Percentiles rank a stretch among this genome's conserved stretches.
Evolutionary conservation across 768 basidiomycete species (phyloP).

Genomic region (Floccularia luteovirens): DNA sequence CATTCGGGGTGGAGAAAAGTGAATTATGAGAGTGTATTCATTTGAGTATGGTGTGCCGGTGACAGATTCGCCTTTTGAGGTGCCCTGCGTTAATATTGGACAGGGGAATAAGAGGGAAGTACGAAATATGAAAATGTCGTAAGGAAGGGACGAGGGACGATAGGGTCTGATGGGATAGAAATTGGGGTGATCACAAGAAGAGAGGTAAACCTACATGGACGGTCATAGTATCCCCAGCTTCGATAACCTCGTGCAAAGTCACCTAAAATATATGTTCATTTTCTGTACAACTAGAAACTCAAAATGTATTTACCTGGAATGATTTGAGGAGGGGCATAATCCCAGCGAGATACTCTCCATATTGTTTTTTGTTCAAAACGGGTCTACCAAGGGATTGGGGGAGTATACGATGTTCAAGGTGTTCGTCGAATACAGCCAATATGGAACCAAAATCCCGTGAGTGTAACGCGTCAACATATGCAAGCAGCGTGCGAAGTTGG

Average conservation of each 20-base stretch:
- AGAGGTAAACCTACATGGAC: no score
- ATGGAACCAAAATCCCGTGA: constrained; percentile 19
- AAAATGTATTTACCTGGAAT: constrained; percentile 21
- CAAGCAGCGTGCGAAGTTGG: constrained; percentile 24
- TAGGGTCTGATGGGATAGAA: no score
- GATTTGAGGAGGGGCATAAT: constrained; percentile 17
- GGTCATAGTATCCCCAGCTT: constrained; percentile 20
- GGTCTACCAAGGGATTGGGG: constrained; percentile 24
- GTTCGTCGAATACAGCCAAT: constrained; percentile 21
- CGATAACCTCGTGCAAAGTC: constrained; percentile 22
- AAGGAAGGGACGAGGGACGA: no score
- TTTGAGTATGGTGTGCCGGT: constrained; percentile 15
- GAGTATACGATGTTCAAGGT: constrained; percentile 26
- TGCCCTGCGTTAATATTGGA: no score
- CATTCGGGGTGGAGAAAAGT: constrained; percentile 7
- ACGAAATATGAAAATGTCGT: no score
- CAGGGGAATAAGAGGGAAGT: no score
- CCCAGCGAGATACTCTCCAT: constrained; percentile 19
- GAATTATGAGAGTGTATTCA: constrained; percentile 15
- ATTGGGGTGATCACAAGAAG: no score
- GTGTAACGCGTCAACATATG: constrained; percentile 22
- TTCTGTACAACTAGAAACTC: no score
- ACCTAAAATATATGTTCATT: no score
- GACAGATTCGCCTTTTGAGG: constrained; percentile 13
- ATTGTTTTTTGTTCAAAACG: constrained; percentile 25